phyloP scores from a whole-genome alignment of 2,329 filamentous ascomycete genomes.

The Fusarium sp. region DNA sequence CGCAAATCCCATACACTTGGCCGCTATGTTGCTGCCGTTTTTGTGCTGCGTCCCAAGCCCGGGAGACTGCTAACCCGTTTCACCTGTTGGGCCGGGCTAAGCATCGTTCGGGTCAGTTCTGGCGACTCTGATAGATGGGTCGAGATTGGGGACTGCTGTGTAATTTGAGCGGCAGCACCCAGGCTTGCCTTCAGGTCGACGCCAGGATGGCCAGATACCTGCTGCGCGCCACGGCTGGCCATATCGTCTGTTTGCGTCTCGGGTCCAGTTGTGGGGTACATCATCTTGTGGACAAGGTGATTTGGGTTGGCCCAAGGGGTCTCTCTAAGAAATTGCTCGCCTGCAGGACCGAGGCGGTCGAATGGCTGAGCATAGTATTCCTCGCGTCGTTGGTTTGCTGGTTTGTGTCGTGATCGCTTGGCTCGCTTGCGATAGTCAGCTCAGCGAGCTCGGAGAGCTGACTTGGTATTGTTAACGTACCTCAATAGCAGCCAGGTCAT shows the following conservation, averaged over 20 bases:
- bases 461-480: slow-evolving; percentile 60
- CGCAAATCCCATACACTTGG: slow-evolving; percentile 9
- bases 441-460: slow-evolving; percentile 39
- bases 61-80: slow-evolving; percentile 52
- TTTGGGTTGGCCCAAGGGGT: slow-evolving; percentile 95
- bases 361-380: slow-evolving; percentile 64
- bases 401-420: slow-evolving; percentile 53
- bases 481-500: slow-evolving; percentile 90
- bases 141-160: slow-evolving; percentile 47
- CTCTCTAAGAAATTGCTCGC: slow-evolving; percentile 88
- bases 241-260: slow-evolving; percentile 25
- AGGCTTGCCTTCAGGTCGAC: slow-evolving; percentile 44
- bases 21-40: slow-evolving; percentile 52
- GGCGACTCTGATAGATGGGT: slow-evolving; percentile 56
- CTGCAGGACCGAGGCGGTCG: slow-evolving; percentile 71
- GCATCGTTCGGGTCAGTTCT: slow-evolving; percentile 57
- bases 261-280: slow-evolving; percentile 52
- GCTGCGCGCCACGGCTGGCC: slow-evolving; percentile 41
- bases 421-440: slow-evolving; percentile 51
- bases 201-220: slow-evolving; percentile 28
- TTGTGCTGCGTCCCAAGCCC: slow-evolving; percentile 51
- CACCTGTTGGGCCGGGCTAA: slow-evolving; percentile 51
- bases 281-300: slow-evolving; percentile 74
- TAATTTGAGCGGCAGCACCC: slow-evolving; percentile 42
- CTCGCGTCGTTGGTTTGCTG: slow-evolving; percentile 58